Base-by-base conservation (phyloP, 1,284 basidiomycete genomes). In the Melampsora larici-populina region DNA sequence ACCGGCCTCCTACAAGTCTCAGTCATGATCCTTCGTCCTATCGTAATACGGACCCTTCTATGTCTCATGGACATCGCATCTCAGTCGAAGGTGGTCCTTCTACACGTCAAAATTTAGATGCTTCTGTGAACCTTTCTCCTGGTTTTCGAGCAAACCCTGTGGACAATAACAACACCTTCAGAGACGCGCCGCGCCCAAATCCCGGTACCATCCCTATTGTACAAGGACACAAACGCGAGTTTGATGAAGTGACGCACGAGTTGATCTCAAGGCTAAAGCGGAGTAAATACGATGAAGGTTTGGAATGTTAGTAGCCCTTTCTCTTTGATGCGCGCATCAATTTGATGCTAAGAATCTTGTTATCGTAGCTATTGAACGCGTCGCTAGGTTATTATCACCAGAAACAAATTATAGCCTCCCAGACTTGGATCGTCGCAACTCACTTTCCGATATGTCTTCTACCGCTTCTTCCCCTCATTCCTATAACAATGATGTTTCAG, bases 401-500 rank as follows among this genome's bases (percentile, higher is more conserved):
- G 73, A 76, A 33, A 24, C 46, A 26, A 76, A 76, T 68, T 15
- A 60, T 24, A 58, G 68, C 49, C 73, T 76, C 49, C 73, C 73
- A 18, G 31, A 65, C 15, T 49, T 76, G 49, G 73, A 76, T 29
- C 66, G 62, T 26, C 73, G 68, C 33, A 76, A 36, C 65, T 76
- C 73, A 15, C 24, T 29, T 26, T 76, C 73, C 15, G 73, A 76
- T 48, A 58, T 55, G 9, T 76, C 73, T 8, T 76, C 73, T 17
- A 51, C 73, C 7, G 73, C 31, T 40, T 76, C 73, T 24, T 76
- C 73, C 21, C 73, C 73, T 18, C 51, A 76, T 68, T 65, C 73
- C 31, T 68, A n/a, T 49, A 24, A 26, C n/a, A 48, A 40, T 33
- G 73, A 76, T 8, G 40, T 4, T 33, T 48, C 29, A 46, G 64